Evolutionary conservation across 805 yeast species (phyloP).

Genomic region (Brettanomyces nanus): DNA sequence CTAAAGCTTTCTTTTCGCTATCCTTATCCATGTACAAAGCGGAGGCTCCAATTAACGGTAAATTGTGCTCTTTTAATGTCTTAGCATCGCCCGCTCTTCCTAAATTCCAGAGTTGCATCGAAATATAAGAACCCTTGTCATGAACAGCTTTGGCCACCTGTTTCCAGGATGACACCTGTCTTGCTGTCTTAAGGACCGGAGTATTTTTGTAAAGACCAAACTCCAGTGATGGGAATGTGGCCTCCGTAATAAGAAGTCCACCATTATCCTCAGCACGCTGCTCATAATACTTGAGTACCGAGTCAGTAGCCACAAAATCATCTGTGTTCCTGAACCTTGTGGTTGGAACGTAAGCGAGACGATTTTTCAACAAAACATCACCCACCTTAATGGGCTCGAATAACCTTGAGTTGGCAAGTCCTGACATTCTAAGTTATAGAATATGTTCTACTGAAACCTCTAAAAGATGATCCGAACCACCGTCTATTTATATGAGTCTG

Average conservation of each 20-base stretch:
- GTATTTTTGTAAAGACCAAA: constrained; percentile 35
- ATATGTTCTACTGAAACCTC: no score
- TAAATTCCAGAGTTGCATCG: constrained; percentile 47
- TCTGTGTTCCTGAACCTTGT: constrained; percentile 36
- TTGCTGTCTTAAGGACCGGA: constrained; percentile 43
- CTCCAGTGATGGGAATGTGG: constrained; percentile 37
- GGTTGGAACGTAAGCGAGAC: constrained; percentile 43
- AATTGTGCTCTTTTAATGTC: constrained; percentile 27
- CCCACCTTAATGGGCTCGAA: constrained; percentile 41
- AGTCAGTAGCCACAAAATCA: constrained; percentile 37
- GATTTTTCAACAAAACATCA: constrained; percentile 26
- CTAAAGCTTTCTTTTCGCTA: constrained; percentile 27
- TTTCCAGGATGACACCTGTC: constrained; percentile 43
- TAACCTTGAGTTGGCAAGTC: constrained; percentile 13
- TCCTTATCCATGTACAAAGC: constrained; percentile 32
- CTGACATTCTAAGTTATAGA: no score
- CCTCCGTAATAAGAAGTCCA: constrained; percentile 54
- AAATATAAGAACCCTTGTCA: constrained; percentile 35
- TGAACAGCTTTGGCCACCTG: constrained; percentile 42
- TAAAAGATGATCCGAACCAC: no score
- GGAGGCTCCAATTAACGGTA: constrained; percentile 30
- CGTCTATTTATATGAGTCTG: no score
- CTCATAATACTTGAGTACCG: constrained; percentile 42
- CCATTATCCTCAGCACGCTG: constrained; percentile 51
- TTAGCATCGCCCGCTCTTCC: constrained; percentile 34